Base-by-base conservation (phyloP, 2,329 filamentous ascomycete species). In the Plectosphaerella plurivora region DNA sequence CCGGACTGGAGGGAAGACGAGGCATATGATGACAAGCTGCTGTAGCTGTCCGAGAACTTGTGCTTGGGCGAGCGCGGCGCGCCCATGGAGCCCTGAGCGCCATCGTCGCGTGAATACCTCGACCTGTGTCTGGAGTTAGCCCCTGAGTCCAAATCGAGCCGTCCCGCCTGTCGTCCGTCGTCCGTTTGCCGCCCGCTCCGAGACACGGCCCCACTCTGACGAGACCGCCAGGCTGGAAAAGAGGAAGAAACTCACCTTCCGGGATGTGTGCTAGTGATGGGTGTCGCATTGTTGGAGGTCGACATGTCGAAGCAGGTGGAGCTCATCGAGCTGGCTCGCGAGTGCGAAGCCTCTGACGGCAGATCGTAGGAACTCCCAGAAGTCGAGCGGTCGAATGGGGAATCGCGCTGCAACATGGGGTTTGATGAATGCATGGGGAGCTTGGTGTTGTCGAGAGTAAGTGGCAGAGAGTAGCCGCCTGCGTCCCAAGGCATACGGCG, bases 401-500 rank as follows among this genome's bases (percentile, higher is more conserved):
- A 60, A 36, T 57, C 58, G 54, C 55, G 53, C 35, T 60, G 57
- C 41, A 56, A 54, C 37, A 55, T 52, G 39, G 60, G 55, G 45
- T 59, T 59, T 22, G 55, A 47, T 37, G 54, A 39, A 28, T 55
- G 45, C 36, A 58, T n/a, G 57, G 57, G 47, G 39, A 62, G 56
- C 55, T 72, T 74, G 36, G 25, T 45, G 18, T 65, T 64, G 46
- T 75, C 71, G 50, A 71, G 55, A 12, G 70, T 66, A 44, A 73
- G 62, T 5, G 75, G 72, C 20, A 79, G 65, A 22, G 73, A 74
- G 55, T 76, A 79, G 42, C 76, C 76, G 35, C 71, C 73, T 16
- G 72, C 77, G 54, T 77, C 73, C 78, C 78, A 81, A 50, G 77
- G 77, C 39, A 68, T 78, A 51, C 76, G 72, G 55, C 62, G 71